Evolutionary conservation across 2,329 filamentous ascomycete species (phyloP).

Genomic region (Colletotrichum sp.): DNA sequence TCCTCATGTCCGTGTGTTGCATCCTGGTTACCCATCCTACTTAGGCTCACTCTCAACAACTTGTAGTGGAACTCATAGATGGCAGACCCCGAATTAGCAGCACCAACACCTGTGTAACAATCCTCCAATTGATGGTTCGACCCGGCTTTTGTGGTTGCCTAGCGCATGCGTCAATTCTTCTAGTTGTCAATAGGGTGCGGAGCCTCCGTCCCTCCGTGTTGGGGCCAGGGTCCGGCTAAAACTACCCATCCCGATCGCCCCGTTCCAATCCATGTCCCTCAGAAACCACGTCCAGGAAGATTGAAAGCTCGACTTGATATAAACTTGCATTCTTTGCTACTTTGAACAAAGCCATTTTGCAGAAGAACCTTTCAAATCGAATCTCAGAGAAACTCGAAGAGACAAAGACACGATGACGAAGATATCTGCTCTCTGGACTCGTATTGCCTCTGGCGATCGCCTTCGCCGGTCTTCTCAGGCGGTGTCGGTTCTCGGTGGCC

Average conservation of each 20-base stretch:
- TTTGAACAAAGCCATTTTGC: neutral
- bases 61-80: neutral
- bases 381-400: neutral
- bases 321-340: neutral
- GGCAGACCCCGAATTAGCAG: neutral
- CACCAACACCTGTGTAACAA: neutral
- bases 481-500: slow-evolving; percentile 42
- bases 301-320: neutral
- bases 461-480: slow-evolving; percentile 57
- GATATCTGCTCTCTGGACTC: slow-evolving; percentile 27
- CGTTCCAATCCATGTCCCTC: neutral
- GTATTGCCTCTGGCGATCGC: slow-evolving; percentile 27
- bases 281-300: neutral
- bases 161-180: neutral
- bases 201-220: neutral
- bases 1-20: neutral
- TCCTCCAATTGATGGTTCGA: neutral
- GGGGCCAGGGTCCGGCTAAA: neutral
- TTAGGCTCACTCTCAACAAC: neutral
- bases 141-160: neutral
- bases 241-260: neutral
- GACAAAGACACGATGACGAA: slow-evolving; percentile 4
- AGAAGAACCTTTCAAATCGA: neutral
- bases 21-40: neutral
- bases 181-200: neutral